phyloP scores from a whole-genome alignment of 2,329 filamentous ascomycete species.

The Trichoderma hamatum region DNA sequence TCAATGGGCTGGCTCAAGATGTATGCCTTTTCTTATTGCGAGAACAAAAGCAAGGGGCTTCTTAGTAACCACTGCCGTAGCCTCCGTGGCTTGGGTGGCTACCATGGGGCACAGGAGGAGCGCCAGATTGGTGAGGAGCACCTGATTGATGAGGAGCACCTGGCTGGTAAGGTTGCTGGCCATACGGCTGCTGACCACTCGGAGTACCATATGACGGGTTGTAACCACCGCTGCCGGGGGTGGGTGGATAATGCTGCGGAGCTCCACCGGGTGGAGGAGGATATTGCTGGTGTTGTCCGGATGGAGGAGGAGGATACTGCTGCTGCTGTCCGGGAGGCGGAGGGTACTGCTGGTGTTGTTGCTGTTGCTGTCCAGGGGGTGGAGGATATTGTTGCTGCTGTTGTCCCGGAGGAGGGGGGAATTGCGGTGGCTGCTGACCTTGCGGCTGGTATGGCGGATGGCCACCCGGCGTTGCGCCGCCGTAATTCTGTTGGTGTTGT shows the following conservation, averaged over 20 bases:
- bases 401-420: constrained; percentile 20
- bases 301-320: constrained; percentile 8
- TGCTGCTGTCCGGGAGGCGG: constrained; percentile 12
- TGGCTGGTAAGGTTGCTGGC: constrained; percentile 34
- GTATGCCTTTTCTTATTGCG: neutral
- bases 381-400: neutral
- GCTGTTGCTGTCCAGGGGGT: neutral
- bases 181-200: constrained; percentile 38
- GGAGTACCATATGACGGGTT: constrained; percentile 37
- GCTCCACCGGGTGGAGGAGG: constrained; percentile 33
- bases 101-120: constrained; percentile 29
- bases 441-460: neutral
- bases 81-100: constrained; percentile 26
- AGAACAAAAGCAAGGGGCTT: neutral
- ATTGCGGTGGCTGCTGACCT: constrained; percentile 23
- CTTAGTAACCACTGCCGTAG: constrained; percentile 24
- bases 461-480: constrained; percentile 19
- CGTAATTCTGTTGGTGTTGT: constrained; percentile 34
- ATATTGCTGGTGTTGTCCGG: constrained; percentile 30
- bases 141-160: constrained; percentile 33
- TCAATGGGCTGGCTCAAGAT: neutral
- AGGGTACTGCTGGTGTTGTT: constrained; percentile 18
- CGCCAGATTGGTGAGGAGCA: constrained; percentile 35
- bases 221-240: constrained; percentile 32
- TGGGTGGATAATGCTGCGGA: neutral